Evolutionary conservation across 345 rosid genomes (phyloP), one percentile per base, ranked within the genome.

Genomic region (Gossypium arboreum): DNA sequence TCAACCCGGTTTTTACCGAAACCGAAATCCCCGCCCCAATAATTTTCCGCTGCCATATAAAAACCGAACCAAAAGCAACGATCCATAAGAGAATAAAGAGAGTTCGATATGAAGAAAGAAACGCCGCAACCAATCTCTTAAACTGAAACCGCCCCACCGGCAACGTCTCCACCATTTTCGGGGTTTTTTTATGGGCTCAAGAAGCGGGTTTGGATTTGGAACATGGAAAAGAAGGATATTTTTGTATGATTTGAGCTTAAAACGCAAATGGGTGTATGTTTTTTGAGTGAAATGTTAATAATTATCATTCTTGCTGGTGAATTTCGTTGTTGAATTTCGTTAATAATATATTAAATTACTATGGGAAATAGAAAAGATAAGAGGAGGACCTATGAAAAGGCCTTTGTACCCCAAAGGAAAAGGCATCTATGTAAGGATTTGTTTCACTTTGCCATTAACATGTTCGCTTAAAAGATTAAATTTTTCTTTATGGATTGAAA

Each of bases 21-120:
- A 82, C 54, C 7, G 82, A 63, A 39, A 86, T 74, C 9, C 89
- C 85, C 1, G 78, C 83, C 12, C 84, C 86, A 22, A 83, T 85
- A 27, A 77, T 61, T 52, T 81, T 78, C 34, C 90, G 84, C 80
- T 95, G 97, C 99, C 99, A 95, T 3, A 89, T 17, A 75, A 91
- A 89, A 39, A 95, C 85, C 22, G 93, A 90, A 27, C 65, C 87
- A 79, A 95, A 90, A 57, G 92, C 98, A n/a, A 86, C 87, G 87
- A 93, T 78, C 98, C 99, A 93, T 9, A 93, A 83, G 22, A 87
- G 78, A 16, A 88, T 76, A 87, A 95, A 87, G 69, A 95, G 88
- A 55, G 90, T 88, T 68, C 85, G 90, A 87, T 91, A 89, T 0
- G 97, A 91, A 56, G 93, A 86, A 48, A 87, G 70, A 43, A 91